These are phyloP conservation scores for Penicillium sclerotigenum DNA, from an alignment of 2,329 filamentous ascomycete genomes.

Conservation along the genomic window DNA sequence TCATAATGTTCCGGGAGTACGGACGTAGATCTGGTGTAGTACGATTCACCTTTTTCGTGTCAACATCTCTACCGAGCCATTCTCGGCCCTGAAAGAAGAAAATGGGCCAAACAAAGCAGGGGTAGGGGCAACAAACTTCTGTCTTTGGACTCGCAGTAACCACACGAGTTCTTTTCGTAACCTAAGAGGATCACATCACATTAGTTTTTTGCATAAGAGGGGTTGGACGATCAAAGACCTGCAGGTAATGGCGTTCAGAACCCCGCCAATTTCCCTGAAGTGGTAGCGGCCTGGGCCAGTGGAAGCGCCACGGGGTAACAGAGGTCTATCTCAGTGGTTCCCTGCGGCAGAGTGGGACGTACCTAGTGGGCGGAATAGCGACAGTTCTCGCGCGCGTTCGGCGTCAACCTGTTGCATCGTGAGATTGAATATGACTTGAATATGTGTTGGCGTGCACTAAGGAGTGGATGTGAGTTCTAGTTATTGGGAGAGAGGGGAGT, in stretches of 20 bases:
- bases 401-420: slow-evolving; percentile 35
- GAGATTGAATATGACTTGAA: slow-evolving; percentile 6
- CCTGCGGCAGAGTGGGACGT: slow-evolving; percentile 26
- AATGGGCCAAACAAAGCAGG: neutral
- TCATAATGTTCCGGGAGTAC: slow-evolving; percentile 49
- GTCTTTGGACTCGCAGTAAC: slow-evolving; percentile 48
- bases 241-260: slow-evolving; percentile 4
- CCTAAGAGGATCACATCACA: slow-evolving; percentile 29
- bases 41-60: slow-evolving; percentile 42
- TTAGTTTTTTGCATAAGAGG: slow-evolving; percentile 2
- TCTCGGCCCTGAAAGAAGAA: neutral
- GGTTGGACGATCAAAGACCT: neutral
- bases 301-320: slow-evolving; percentile 33
- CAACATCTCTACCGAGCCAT: slow-evolving; percentile 1
- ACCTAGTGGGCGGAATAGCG: slow-evolving; percentile 46
- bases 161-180: slow-evolving; percentile 48
- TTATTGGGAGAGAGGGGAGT: neutral
- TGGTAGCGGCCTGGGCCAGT: slow-evolving; percentile 27
- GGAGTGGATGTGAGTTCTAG: neutral
- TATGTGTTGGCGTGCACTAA: neutral
- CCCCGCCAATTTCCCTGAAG: slow-evolving; percentile 7
- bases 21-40: slow-evolving; percentile 46
- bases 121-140: slow-evolving; percentile 41
- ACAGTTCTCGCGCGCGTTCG: slow-evolving; percentile 43
- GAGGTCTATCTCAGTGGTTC: slow-evolving; percentile 33